phyloP scores from a whole-genome alignment of 2,329 filamentous ascomycete genomes.

The Paecilomyces fulvus region DNA sequence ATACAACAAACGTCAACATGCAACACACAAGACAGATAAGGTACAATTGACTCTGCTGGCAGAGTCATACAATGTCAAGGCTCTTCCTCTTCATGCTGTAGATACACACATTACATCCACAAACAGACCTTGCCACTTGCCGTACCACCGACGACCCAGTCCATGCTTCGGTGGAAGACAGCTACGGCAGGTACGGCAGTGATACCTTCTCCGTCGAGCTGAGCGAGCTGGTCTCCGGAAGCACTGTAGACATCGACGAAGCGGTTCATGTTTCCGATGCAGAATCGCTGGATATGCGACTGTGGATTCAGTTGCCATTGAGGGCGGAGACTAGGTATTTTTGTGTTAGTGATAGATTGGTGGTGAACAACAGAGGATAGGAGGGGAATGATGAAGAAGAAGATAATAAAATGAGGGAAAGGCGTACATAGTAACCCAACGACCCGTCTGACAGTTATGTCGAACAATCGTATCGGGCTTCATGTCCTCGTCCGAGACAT shows the following conservation, averaged over 20 bases:
- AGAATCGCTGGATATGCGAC: conserved; percentile 77
- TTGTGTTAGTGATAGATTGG: conserved; percentile 5
- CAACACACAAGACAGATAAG: not conserved
- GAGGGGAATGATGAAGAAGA: not conserved
- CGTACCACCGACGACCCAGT: conserved; percentile 90
- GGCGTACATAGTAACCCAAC: conserved; percentile 76
- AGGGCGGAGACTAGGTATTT: conserved; percentile 53
- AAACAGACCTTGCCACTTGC: conserved; percentile 87
- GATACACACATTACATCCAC: conserved; percentile 57
- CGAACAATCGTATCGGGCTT: conserved; percentile 59
- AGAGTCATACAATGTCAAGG: not conserved
- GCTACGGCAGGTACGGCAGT: conserved; percentile 91
- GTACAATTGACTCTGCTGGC: not conserved
- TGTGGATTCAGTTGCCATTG: conserved; percentile 80
- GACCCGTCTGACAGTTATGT: conserved; percentile 93
- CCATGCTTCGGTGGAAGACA: conserved; percentile 74
- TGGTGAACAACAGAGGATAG: too few species aligned
- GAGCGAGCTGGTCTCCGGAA: conserved; percentile 77
- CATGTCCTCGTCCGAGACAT: conserved; percentile 55
- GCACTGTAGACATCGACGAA: conserved; percentile 87
- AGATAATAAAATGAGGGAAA: conserved; percentile 14
- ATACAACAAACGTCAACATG: too few species aligned
- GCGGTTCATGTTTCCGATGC: conserved; percentile 94
- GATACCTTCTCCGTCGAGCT: conserved; percentile 81
- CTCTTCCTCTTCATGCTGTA: not conserved